phyloP scores from a whole-genome alignment of 2,329 filamentous ascomycete genomes.

The Alternaria panax region DNA sequence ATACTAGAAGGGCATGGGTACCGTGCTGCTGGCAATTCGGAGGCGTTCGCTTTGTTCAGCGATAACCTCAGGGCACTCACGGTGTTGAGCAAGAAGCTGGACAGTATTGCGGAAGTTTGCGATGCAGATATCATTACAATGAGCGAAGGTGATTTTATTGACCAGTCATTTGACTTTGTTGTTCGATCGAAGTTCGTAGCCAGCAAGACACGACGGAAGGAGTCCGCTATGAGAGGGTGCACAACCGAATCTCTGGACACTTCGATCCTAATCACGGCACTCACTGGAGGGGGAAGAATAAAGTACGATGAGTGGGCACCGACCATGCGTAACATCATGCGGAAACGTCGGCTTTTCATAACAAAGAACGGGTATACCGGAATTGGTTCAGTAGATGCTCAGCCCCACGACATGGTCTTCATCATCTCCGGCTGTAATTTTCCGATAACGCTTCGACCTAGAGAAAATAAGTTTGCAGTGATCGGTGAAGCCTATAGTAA shows the following conservation, averaged over 20 bases:
- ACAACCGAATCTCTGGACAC: not conserved
- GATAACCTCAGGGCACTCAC: not conserved
- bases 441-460: not conserved
- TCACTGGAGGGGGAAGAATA: not conserved
- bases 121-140: not conserved
- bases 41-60: not conserved
- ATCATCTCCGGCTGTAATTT: not conserved
- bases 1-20: not conserved
- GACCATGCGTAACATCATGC: not conserved
- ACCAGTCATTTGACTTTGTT: not conserved
- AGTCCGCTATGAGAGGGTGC: not conserved
- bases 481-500: not conserved
- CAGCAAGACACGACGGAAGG: not conserved
- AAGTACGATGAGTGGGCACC: not conserved
- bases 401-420: not conserved
- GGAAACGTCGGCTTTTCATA: not conserved
- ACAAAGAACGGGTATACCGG: not conserved
- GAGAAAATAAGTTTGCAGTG: not conserved
- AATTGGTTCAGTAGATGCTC: not conserved
- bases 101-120: not conserved
- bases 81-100: not conserved
- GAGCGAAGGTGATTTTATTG: not conserved
- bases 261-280: not conserved
- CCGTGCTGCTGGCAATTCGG: not conserved
- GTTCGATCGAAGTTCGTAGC: not conserved